Evolutionary conservation across 176 grass and related monocot genomes (phyloP), one percentile per base, ranked within the genome.

Genomic region (Musa troglodytarum): DNA sequence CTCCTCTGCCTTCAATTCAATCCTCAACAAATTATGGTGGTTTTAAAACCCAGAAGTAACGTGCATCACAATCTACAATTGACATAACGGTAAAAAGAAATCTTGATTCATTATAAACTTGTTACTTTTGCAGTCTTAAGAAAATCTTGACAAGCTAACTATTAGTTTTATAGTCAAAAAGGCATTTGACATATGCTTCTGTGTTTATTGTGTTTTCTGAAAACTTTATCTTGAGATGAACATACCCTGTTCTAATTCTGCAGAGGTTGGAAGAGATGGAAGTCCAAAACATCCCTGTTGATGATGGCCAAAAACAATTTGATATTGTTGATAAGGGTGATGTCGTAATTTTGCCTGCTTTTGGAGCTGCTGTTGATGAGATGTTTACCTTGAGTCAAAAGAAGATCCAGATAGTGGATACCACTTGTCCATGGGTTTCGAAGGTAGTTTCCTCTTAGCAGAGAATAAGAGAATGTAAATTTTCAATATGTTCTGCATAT

Each of bases 391-490:
- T 99, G n/a, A 92, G 92, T 57, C 15, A 99, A 74, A 99, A 99
- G 87, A 85, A 99, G n/a, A 88, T 99, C 28, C 96, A 99, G 80
- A 94, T 95, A 57, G 90, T 99, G 59, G 96, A 95, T 82, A 99
- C 96, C 43, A 99, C 96, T 9, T 99, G 91, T 88, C 96, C 96
- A 78, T 99, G 96, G 96, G 96, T 99, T 73, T 99, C 96, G 23
- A 99, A 95, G 90, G 94, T 93, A 66, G 34, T 52, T 77, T 67
- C 34, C 4, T 57, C 79, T 66, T 54, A 6, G 53, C 69, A 64
- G 29, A 11, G 13, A 21, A 52, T 50, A 25, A 51, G 17, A 50
- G 49, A 52, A 1, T 70, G 19, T 29, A 65, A 1, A 11, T 75
- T 56, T 70, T 29, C 6, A 16, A 57, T 70, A 49, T 59, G 2